These are phyloP conservation scores for Paecilomyces sp. DNA, from an alignment of 2,329 filamentous ascomycete genomes.

Conservation along the genomic window DNA sequence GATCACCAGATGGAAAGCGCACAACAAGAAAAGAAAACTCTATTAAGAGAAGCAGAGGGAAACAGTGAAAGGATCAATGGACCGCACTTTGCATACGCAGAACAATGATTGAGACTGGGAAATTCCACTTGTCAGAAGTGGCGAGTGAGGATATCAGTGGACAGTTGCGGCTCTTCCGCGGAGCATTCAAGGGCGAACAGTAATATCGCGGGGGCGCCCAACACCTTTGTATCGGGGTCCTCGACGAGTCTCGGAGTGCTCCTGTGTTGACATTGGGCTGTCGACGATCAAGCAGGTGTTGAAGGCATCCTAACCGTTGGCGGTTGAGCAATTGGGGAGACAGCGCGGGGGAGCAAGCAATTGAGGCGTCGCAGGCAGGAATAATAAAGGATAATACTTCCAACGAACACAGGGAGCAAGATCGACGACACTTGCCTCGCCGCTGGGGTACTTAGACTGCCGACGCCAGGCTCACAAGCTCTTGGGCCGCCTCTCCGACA, in stretches of 20 bases:
- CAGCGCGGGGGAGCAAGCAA: background rate
- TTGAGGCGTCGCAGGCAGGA: background rate
- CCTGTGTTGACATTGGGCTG: background rate
- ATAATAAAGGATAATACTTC: background rate
- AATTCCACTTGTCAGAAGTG: background rate
- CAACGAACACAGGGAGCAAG: background rate
- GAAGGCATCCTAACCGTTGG: background rate
- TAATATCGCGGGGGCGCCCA: background rate
- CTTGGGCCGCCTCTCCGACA: background rate
- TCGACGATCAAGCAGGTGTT: background rate
- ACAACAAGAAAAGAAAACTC: background rate
- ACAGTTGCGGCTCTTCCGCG: background rate
- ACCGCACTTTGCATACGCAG: background rate
- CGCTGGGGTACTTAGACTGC: background rate
- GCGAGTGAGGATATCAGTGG: background rate
- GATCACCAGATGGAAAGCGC: background rate
- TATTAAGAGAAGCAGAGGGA: background rate
- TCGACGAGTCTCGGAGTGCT: background rate
- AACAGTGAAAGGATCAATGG: background rate
- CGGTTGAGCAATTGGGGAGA: background rate
- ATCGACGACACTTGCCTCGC: background rate
- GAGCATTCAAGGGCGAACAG: background rate
- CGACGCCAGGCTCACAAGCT: background rate
- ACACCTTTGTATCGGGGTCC: background rate
- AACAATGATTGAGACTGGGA: background rate